phyloP scores from a whole-genome alignment of 805 yeast genomes.

The Candida nitratophila region DNA sequence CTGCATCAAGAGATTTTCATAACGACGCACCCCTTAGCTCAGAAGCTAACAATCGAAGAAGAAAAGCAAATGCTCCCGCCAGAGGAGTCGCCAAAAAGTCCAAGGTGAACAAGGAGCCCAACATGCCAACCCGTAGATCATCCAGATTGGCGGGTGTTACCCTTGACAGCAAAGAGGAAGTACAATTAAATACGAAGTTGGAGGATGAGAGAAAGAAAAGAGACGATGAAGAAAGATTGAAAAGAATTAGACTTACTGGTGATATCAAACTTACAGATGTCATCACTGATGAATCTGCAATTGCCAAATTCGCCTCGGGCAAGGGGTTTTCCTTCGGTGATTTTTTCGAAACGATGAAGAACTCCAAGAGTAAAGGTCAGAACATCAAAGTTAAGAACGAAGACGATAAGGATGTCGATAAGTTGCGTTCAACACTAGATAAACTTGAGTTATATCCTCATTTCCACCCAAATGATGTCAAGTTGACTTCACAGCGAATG shows the following conservation, averaged over 20 bases:
- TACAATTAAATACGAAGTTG: conserved; percentile 30
- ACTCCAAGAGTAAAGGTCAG: conserved; percentile 19
- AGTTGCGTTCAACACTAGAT: conserved; percentile 48
- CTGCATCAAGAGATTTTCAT: conserved; percentile 46
- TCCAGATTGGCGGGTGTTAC: conserved; percentile 66
- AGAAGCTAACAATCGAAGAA: conserved; percentile 8
- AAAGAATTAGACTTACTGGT: conserved; percentile 55
- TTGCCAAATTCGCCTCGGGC: conserved; percentile 29
- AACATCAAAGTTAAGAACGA: conserved; percentile 17
- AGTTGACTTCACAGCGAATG: conserved; percentile 65
- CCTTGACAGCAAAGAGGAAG: conserved; percentile 36
- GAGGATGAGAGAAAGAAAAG: conserved; percentile 30
- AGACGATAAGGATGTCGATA: conserved; percentile 33
- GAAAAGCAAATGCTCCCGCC: conserved; percentile 3
- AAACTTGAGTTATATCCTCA: conserved; percentile 43
- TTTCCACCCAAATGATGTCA: conserved; percentile 64
- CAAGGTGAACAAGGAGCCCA: conserved; percentile 22
- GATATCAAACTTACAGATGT: conserved; percentile 59
- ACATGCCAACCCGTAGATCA: conserved; percentile 65
- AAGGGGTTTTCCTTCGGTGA: conserved; percentile 62
- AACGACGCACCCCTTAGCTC: conserved; percentile 28
- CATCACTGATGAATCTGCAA: conserved; percentile 21
- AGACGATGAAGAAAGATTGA: conserved; percentile 35
- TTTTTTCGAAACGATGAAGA: conserved; percentile 48
- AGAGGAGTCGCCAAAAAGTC: conserved; percentile 12